Percentiles rank a stretch among this genome's conserved stretches.
phyloP scores from a whole-genome alignment of 345 rosid genomes.

The Leavenworthia alabamica region DNA sequence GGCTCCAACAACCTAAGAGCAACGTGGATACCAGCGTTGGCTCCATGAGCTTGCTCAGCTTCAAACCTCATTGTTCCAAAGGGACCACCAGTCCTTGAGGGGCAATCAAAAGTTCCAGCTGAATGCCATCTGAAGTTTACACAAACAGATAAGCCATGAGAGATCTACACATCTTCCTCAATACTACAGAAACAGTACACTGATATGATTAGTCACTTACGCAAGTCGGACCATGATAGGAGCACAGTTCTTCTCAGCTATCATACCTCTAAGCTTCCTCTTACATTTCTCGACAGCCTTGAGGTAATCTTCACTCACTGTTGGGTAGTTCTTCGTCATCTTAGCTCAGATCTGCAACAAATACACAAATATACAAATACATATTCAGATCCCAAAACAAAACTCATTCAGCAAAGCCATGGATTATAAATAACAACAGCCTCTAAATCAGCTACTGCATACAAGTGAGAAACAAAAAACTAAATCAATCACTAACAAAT shows the following conservation, averaged over 20 bases:
- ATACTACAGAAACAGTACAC: neutral
- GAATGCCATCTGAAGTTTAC: slow-evolving; percentile 78
- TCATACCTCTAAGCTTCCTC: slow-evolving; percentile 80
- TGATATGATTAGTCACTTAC: slow-evolving; percentile 31
- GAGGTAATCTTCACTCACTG: slow-evolving; percentile 69
- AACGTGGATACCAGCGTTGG: slow-evolving; percentile 80
- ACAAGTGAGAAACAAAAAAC: neutral
- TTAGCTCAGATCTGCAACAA: slow-evolving; percentile 8
- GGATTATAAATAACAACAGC: neutral
- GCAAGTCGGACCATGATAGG: slow-evolving; percentile 93
- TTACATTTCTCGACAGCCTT: slow-evolving; percentile 73
- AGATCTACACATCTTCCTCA: neutral
- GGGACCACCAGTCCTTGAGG: slow-evolving; percentile 84
- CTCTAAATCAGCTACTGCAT: neutral
- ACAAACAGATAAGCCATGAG: neutral
- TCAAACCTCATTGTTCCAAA: slow-evolving; percentile 75
- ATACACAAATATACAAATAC: neutral
- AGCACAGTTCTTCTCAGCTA: slow-evolving; percentile 89
- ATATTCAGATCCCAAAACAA: neutral
- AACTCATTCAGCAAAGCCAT: neutral
- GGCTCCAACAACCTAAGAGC: slow-evolving; percentile 85
- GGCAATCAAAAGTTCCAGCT: slow-evolving; percentile 83
- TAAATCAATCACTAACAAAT: neutral
- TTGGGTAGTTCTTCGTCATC: slow-evolving; percentile 81
- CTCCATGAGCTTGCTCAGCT: slow-evolving; percentile 68